phyloP scores from a whole-genome alignment of 2,329 filamentous ascomycete genomes.

The Scytalidium sp. region DNA sequence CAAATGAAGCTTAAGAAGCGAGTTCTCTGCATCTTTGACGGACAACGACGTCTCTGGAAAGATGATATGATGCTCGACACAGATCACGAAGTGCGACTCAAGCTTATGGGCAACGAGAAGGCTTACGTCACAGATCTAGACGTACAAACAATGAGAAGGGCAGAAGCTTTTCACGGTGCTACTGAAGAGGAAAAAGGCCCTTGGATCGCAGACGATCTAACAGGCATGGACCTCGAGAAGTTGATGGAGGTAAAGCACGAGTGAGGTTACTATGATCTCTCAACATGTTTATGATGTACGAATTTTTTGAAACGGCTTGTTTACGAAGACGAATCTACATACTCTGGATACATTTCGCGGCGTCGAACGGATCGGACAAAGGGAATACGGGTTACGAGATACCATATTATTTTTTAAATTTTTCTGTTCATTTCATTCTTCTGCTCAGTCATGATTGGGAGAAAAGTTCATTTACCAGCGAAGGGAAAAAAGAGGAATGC shows the following conservation, averaged over 20 bases:
- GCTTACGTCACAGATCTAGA: slow-evolving; percentile 89
- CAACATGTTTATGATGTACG: neutral
- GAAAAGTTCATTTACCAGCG: neutral
- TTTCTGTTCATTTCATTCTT: neutral
- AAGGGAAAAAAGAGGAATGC: neutral
- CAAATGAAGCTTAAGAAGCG: slow-evolving; percentile 99
- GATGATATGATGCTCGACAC: slow-evolving; percentile 99
- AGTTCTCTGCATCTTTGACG: slow-evolving; percentile 89
- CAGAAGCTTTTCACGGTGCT: slow-evolving; percentile 77
- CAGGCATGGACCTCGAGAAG: slow-evolving; percentile 55
- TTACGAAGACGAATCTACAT: neutral
- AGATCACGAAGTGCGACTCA: slow-evolving; percentile 88
- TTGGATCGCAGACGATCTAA: slow-evolving; percentile 74
- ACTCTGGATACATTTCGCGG: neutral
- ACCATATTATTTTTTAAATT: neutral
- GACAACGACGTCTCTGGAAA: slow-evolving; percentile 83
- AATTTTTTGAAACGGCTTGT: neutral
- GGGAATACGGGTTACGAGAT: neutral
- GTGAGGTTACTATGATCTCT: neutral
- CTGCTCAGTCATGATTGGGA: neutral
- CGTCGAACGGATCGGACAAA: neutral
- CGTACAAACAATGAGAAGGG: slow-evolving; percentile 81
- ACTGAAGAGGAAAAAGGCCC: slow-evolving; percentile 84
- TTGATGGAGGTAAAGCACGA: slow-evolving; percentile 48
- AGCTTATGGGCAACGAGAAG: slow-evolving; percentile 61